phyloP scores from a whole-genome alignment of 2,329 filamentous ascomycete genomes.

The Cordyceps cateniannulata region DNA sequence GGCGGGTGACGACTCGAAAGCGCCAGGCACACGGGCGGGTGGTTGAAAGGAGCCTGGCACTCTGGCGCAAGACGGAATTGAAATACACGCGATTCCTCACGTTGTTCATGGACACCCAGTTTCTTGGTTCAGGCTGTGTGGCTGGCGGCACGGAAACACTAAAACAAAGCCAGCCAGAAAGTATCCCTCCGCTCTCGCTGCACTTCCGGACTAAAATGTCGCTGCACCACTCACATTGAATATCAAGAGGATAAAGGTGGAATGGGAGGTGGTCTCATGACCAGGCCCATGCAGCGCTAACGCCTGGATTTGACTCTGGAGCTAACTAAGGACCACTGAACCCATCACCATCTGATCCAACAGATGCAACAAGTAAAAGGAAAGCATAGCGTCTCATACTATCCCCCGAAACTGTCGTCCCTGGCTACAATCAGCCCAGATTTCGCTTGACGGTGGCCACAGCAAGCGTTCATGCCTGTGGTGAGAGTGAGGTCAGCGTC shows the following conservation, averaged over 20 bases:
- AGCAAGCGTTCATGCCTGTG: not conserved
- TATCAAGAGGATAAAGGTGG: constrained; percentile 14
- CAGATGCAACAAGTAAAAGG: not conserved
- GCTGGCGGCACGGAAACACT: constrained; percentile 4
- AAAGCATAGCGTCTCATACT: not conserved
- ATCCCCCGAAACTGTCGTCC: not conserved
- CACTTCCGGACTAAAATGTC: constrained; percentile 1
- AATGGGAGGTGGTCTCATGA: constrained; percentile 25
- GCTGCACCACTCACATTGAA: constrained; percentile 10
- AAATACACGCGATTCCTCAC: not conserved
- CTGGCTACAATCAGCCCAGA: not conserved
- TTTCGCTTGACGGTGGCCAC: not conserved
- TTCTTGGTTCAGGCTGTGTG: not conserved
- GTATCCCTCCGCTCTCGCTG: constrained; percentile 2
- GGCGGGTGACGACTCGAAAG: not conserved
- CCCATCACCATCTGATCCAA: constrained; percentile 14
- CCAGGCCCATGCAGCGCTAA: constrained; percentile 24
- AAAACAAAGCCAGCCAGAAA: constrained; percentile 4
- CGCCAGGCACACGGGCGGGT: not conserved
- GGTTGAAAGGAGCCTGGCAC: no score
- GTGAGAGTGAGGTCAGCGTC: not conserved
- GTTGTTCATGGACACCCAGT: not conserved
- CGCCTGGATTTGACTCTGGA: constrained; percentile 11
- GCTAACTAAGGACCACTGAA: constrained; percentile 4
- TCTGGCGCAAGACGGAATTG: not conserved